Evolutionary conservation across 2,329 filamentous ascomycete species (phyloP), one percentile per base, ranked within the genome.

Genomic region (Fusarium sp.): DNA sequence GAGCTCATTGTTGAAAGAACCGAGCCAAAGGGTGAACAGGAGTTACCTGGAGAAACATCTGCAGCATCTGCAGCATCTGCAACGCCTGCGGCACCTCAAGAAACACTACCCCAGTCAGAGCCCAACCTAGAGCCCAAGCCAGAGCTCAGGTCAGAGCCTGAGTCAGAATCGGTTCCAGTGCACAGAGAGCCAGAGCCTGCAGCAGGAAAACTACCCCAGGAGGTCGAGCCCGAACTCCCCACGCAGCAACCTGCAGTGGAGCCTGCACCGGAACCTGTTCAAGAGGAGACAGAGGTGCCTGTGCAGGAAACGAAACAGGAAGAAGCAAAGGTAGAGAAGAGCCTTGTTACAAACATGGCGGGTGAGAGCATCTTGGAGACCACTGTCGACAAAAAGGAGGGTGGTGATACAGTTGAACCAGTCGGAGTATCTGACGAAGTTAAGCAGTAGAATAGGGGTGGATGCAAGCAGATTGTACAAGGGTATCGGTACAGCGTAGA

Each of bases 341-440:
- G 76, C 0, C 68, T 79, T 15, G 77, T 71, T 21, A 69, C 74
- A 10, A 79, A 81, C 59, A 76, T 71, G 46, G 79, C 78, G 7
- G 79, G 79, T 3, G 79, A 80, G 68, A 74, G 75, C 29, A 70
- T 81, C n/a, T 61, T 79, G 9, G 73, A 77, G 54, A 74, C 76
- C 3, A 70, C 71, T 21, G 59, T 80, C 11, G 66, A 75, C 48
- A 73, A 76, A 63, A 71, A 72, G 37, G 69, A 73, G 45, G 72
- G 70, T 27, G 73, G 61, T 9, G 54, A 70, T 15, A 49, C 70
- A 52, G 64, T 77, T 44, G 70, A 78, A 57, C 75, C 76, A 11
- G 68, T 75, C 31, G 69, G 71, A 21, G 73, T 75, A 7, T 68
- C 75, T 45, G 75, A 78, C 19, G 69, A 73, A 47, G 70, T 72